Conservation (phyloP, 2,329 filamentous ascomycete genomes). For the Nothophoma quercina region DNA sequence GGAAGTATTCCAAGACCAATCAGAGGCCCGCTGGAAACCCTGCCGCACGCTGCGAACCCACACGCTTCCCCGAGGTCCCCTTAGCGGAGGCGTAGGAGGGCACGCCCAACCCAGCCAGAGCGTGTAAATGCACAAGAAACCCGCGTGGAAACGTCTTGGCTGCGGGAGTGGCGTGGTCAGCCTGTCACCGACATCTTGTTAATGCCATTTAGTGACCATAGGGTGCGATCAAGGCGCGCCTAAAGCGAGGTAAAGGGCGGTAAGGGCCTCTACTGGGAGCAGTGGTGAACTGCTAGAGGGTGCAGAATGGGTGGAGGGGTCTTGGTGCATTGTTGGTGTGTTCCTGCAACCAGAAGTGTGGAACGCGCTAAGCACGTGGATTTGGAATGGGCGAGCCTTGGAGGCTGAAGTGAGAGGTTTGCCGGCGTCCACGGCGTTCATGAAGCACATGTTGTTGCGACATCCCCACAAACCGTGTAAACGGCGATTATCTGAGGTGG, state of each 20-base stretch:
- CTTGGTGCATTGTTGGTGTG: constrained; percentile 15
- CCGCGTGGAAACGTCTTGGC: constrained; percentile 16
- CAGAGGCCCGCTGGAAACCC: background rate
- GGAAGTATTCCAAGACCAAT: constrained; percentile 16
- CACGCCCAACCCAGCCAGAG: constrained; percentile 7
- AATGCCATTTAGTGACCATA: constrained; percentile 10
- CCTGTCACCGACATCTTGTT: constrained; percentile 3
- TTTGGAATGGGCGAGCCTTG: constrained; percentile 13
- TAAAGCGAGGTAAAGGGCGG: constrained; percentile 16
- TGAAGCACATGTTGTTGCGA: constrained; percentile 5
- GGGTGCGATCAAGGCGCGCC: constrained; percentile 5
- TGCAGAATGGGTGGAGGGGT: background rate
- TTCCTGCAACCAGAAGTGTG: constrained; percentile 19
- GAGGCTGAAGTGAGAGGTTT: constrained; percentile 13
- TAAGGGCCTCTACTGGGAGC: constrained; percentile 1
- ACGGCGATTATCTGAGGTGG: constrained; percentile 16
- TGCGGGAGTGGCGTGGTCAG: constrained; percentile 14
- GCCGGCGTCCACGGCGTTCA: background rate
- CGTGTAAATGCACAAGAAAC: constrained; percentile 15
- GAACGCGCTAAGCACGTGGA: constrained; percentile 16
- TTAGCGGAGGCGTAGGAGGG: constrained; percentile 11
- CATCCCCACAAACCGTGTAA: constrained; percentile 1
- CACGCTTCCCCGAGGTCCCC: constrained; percentile 18
- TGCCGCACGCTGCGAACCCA: constrained; percentile 6
- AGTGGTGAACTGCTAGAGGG: constrained; percentile 12